Evolutionary conservation across 2,329 filamentous ascomycete species (phyloP), one percentile per base, ranked within the genome.

Genomic region (Talaromyces amestolkiae): DNA sequence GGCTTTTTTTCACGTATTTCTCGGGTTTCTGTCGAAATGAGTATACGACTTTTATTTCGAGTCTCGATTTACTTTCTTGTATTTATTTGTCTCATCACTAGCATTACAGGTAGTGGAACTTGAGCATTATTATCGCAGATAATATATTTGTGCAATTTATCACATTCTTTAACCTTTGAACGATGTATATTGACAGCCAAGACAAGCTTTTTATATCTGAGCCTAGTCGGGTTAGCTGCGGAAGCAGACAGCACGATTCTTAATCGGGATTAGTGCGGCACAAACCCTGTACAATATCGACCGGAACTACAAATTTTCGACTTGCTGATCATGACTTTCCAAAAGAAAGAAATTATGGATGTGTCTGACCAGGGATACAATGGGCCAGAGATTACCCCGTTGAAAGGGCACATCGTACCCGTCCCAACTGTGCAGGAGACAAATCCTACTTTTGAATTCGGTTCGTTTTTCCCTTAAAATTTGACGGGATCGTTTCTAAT

Each of bases 361-460:
- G 37, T 5, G 22, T 59, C 35, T 59, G 27, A 43, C 31, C 39
- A 31, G 2, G 37, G 2, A 39, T 15, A 0, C 15, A 43, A 58
- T 33, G 67, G 39, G 13, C 19, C 58, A 41, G 39, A 35, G 6
- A 66, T 79, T 19, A 60, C 68, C 56, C 76, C 78, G 54, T 68
- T 78, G 8, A 39, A 66, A 5, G 78, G 78, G 37, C 54, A 72
- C n/a, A 72, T 81, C 37, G 66, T 75, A 39, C 75, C 79, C 15
- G 72, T 82, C 56, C 78, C 75, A 65, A 81, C 80, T 0, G 72
- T 82, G 9, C 79, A 82, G 63, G 78, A 82, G 68, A 77, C 76
- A 13, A 72, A 72, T 15, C 75, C 80, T 0, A 70, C 67, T 5
- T 77, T 81, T 67, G 77, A 78, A 31, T 80, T 77, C 64, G 78